phyloP scores from a whole-genome alignment of 2,329 filamentous ascomycete species.

The Penicillium sp. region DNA sequence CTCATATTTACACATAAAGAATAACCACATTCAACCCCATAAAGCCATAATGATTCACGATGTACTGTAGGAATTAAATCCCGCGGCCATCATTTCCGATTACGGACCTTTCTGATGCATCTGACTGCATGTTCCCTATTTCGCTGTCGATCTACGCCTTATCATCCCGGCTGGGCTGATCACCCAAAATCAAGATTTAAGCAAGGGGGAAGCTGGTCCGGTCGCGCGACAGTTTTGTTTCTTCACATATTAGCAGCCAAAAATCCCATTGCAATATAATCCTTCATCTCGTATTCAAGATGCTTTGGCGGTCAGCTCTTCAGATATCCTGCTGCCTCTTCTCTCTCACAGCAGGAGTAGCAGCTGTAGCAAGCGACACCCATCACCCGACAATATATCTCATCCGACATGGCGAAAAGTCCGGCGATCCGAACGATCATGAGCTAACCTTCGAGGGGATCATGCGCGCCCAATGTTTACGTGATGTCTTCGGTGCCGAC shows the following conservation, averaged over 20 bases:
- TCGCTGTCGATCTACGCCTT: background rate
- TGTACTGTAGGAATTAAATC: no score
- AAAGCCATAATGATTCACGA: background rate
- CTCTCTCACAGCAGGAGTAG: background rate
- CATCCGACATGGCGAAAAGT: conserved; percentile 34
- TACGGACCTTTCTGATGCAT: background rate
- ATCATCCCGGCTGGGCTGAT: background rate
- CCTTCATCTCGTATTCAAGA: background rate
- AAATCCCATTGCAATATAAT: background rate
- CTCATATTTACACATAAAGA: no score
- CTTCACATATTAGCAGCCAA: background rate
- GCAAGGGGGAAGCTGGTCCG: background rate
- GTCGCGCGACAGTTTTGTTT: background rate
- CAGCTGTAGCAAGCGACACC: background rate
- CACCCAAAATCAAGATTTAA: background rate
- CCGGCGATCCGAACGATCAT: conserved; percentile 22
- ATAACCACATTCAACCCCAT: no score
- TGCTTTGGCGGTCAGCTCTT: background rate
- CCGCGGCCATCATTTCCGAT: background rate
- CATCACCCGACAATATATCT: conserved; percentile 27
- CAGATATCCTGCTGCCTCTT: background rate
- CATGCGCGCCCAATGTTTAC: conserved; percentile 30
- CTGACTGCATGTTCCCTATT: background rate
- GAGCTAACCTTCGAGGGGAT: conserved; percentile 26
- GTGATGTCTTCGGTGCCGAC: conserved; percentile 23